Base-by-base conservation (phyloP, 495 filamentous ascomycete species). In the Penicillium dipodomyicola region DNA sequence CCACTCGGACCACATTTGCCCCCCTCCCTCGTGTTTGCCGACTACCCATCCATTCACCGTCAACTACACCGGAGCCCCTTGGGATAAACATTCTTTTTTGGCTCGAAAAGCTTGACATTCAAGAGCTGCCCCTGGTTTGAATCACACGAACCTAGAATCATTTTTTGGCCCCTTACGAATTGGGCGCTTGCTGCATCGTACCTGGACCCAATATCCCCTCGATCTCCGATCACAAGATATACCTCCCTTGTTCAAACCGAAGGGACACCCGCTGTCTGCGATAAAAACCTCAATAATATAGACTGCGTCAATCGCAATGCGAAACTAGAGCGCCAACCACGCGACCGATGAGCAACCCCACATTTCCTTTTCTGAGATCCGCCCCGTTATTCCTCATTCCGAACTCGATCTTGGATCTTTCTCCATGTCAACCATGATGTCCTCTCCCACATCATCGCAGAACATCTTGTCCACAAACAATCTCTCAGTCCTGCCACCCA, bases 371-470 rank as follows among this genome's bases (percentile, higher is more conserved):
- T 50, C 45, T 64, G 53, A 63, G 52, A 39, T 56, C 65, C 52
- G 49, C 64, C 58, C 57, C 55, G 49, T 56, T 59, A 51, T 56
- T 30, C 50, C 52, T 50, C 57, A 45, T 54, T 49, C 29, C 46
- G 43, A 54, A 61, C 49, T 48, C 58, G 50, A 60, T 52, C 40
- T 41, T 42, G 51, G 49, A 58, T 22, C 37, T 50, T 12, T 45
- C 49, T 58, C 17, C 43, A 10, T 30, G 20, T 46, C 40, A 60
- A 77, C 79, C 70, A 82, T 84, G 80, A 80, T 86, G 71, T 73
- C 83, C 59, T 80, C 84, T 61, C 72, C 83, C 58, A 77, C 81
- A 64, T 78, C 84, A 62, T 75, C 80, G 65, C 77, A 70, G 45
- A 69, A 69, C 37, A 61, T 55, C 35, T 59, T 62, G 44, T 67